A percentile compares a stretch with the other conserved stretches of the same genome.
Evolutionary conservation across 1,284 basidiomycete genomes (phyloP).

Genomic region (Tilletia walkeri): DNA sequence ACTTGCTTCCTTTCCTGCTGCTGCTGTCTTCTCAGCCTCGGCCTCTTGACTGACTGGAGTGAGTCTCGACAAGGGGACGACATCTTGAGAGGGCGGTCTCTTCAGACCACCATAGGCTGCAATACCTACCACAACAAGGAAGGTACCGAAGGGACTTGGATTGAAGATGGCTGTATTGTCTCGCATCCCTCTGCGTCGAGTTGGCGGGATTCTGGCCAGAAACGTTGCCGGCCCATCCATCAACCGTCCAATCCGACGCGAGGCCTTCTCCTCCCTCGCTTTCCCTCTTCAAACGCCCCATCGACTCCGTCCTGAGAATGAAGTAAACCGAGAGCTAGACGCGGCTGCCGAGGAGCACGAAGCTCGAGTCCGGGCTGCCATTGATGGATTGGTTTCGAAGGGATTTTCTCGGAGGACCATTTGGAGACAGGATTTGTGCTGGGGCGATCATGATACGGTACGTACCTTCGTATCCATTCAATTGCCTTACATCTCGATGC

Average conservation of each 20-base stretch:
- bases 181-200: neutral
- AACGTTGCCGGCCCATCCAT: neutral
- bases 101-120: too few relatives aligned
- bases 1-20: too few relatives aligned
- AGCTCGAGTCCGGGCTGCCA: constrained; percentile 1
- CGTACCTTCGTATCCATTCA: neutral
- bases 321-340: neutral
- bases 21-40: too few relatives aligned
- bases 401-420: constrained; percentile 9
- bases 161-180: neutral
- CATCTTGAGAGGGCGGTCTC: neutral
- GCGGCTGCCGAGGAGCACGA: neutral
- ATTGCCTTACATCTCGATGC: too few relatives aligned
- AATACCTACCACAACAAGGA: too few relatives aligned
- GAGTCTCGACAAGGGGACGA: too few relatives aligned
- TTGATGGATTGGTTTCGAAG: neutral
- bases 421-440: constrained; percentile 17
- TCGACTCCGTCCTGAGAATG: neutral
- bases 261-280: neutral
- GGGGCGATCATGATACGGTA: constrained; percentile 19
- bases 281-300: neutral
- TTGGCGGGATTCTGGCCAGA: neutral
- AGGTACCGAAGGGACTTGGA: neutral
- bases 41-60: too few relatives aligned
- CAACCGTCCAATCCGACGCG: neutral